Conservation (phyloP, 169 alveolate genomes). For the Eimeria acervulina region DNA sequence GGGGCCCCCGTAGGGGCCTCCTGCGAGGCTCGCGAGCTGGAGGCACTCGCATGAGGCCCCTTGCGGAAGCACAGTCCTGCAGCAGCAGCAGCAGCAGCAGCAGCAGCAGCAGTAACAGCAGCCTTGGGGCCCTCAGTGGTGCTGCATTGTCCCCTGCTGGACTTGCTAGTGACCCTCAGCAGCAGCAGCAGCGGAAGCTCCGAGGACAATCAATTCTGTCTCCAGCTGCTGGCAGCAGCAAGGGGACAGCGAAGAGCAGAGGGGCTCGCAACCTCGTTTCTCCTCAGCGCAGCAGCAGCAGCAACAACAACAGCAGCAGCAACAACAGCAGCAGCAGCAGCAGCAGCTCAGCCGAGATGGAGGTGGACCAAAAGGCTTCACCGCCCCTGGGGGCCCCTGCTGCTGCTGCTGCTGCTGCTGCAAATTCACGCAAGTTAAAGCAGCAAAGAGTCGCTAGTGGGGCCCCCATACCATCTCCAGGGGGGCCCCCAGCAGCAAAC, state of each 20-base stretch:
- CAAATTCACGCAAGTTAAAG: not conserved
- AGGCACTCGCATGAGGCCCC: not conserved
- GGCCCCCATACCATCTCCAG: conserved; percentile 21
- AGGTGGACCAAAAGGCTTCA: not conserved
- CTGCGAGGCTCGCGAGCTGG: not conserved
- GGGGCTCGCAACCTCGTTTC: not conserved
- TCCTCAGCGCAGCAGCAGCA: not conserved
- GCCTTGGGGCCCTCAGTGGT: conserved; percentile 4
- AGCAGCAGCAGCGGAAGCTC: conserved; percentile 14
- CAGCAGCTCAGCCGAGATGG: conserved; percentile 12
- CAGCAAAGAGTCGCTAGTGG: conserved; percentile 37
- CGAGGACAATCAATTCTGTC: not conserved
- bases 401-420: not conserved
- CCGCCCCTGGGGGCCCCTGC: not conserved
- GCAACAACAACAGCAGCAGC: conserved; percentile 10
- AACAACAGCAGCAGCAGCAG: not conserved
- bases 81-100: conserved; percentile 38
- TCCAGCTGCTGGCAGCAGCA: not conserved
- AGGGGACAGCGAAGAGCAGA: not conserved
- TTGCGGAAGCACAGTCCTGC: not conserved
- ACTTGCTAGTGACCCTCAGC: not conserved
- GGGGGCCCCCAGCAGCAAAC: conserved; percentile 25
- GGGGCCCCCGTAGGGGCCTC: not conserved
- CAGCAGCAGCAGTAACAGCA: conserved; percentile 32
- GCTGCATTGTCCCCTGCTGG: not conserved